These are phyloP conservation scores for Vaccinium vitisidaea DNA, from an alignment of 148 eudicot genomes.

Conservation along the genomic window DNA sequence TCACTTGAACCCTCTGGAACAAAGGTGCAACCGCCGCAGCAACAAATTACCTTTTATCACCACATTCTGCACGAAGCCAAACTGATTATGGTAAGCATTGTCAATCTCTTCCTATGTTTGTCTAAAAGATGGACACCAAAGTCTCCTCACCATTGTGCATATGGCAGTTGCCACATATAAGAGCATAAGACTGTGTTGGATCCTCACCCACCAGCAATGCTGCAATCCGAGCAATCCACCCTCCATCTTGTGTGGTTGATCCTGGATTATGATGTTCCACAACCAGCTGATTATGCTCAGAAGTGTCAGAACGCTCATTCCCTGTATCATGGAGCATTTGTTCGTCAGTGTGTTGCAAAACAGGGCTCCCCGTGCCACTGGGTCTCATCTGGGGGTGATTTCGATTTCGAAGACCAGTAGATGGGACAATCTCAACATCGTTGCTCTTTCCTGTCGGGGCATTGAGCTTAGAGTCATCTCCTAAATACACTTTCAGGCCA, in stretches of 20 bases:
- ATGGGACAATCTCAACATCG: conserved; percentile 52
- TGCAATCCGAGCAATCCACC: conserved; percentile 84
- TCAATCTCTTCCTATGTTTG: not conserved
- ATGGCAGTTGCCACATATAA: conserved; percentile 91
- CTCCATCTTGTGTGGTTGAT: conserved; percentile 49
- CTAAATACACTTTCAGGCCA: conserved; percentile 68
- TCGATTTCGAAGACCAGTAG: conserved; percentile 73
- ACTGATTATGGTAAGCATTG: not conserved
- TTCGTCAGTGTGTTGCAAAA: conserved; percentile 33
- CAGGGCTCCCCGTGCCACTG: conserved; percentile 38
- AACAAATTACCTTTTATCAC: conserved; percentile 6
- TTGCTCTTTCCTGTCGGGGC: conserved; percentile 58
- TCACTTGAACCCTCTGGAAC: too few species aligned
- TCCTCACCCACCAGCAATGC: conserved; percentile 98
- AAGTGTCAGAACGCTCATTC: conserved; percentile 29
- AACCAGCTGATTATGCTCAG: conserved; percentile 47
- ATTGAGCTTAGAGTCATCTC: conserved; percentile 47
- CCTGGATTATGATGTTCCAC: conserved; percentile 70
- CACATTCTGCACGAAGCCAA: not conserved
- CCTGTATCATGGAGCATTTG: conserved; percentile 36
- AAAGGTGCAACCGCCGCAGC: too few species aligned
- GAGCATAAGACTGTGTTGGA: conserved; percentile 91
- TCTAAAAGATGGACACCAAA: not conserved
- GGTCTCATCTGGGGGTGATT: conserved; percentile 49
- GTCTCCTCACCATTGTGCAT: conserved; percentile 85